Evolutionary conservation across 2,329 filamentous ascomycete species (phyloP), one percentile per base, ranked within the genome.

Genomic region (Ophiostoma tasmaniense): DNA sequence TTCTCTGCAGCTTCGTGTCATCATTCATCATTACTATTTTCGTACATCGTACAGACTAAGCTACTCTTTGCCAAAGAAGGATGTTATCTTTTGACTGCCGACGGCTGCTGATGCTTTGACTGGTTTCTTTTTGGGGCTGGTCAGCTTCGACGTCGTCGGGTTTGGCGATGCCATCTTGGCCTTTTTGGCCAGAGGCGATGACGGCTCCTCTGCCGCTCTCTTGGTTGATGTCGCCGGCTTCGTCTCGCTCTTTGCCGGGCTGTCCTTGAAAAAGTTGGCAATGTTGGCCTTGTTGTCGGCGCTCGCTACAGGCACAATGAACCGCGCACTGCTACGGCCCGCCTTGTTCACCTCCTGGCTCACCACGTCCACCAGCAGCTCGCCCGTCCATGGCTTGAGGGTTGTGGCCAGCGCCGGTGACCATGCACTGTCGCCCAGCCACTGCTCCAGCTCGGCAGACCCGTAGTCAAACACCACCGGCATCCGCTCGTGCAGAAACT

Each of bases 401-500:
- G 96, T 80, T 0, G 82, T 82, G 37, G 76, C 97, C 93, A 98
- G 81, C 68, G 95, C 90, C 67, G 82, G 83, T 2, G 86, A 89
- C 94, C 95, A 98, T 70, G 88, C 87, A 28, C 83, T 81, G 22
- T 85, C 79, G 76, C 97, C 90, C 22, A 98, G 82, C 93, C 93
- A 97, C 4, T 77, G 87, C 68, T 81, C 84, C 75, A 97, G 82
- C 13, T 82, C 85, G 1, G 90, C 84, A 0, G 89, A 92, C 3
- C 87, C 88, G 4, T 90, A 87, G 6, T 97, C 89, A 0, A 99
- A 78, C 37, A 98, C 91, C 6, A 97, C 94, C 0, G 95, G 95
- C 95, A 99, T 99, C 20, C 95, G 89, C 75, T 96, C 90, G 76
- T 99, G 95, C 22, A 99, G 82, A 73, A 97, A 98, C 35, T 83